A percentile compares a stretch with the other conserved stretches of the same genome.
These are phyloP conservation scores for Biancaea sappan DNA, from an alignment of 306 rosid species.

Conservation along the genomic window DNA sequence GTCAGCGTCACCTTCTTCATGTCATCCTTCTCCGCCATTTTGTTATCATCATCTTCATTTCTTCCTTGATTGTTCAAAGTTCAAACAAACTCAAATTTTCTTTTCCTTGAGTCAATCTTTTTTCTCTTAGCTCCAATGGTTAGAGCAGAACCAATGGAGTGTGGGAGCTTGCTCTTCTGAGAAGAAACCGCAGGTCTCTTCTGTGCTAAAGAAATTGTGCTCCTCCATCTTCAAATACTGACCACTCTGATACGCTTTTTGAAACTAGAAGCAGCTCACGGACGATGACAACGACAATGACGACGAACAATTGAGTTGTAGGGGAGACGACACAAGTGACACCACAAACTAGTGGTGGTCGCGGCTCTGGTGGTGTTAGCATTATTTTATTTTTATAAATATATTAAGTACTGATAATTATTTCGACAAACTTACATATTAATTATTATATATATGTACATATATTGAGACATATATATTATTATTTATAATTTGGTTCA, in stretches of 20 bases:
- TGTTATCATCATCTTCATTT: no score
- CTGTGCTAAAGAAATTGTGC: constrained; percentile 84
- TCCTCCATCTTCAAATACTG: constrained; percentile 89
- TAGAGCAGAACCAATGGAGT: constrained; percentile 78
- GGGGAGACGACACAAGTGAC: constrained; percentile 46
- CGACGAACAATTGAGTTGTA: constrained; percentile 45
- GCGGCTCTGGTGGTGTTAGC: no score
- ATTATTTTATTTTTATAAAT: no score
- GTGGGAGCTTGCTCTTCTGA: constrained; percentile 91
- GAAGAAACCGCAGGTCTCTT: constrained; percentile 83
- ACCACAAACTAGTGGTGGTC: constrained; percentile 2
- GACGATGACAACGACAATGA: constrained; percentile 51
- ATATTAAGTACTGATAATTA: no score
- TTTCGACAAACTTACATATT: no score
- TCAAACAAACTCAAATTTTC: background rate
- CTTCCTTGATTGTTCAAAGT: background rate
- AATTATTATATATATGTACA: no score
- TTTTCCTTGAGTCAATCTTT: no score
- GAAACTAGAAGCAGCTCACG: constrained; percentile 61
- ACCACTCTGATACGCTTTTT: constrained; percentile 56
- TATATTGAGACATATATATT: no score
- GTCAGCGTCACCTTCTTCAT: no score
- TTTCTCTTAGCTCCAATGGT: constrained; percentile 57
- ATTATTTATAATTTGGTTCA: no score
- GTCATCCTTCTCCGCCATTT: no score